Evolutionary conservation across 2,329 filamentous ascomycete genomes (phyloP).

Genomic region (Pseudogymnoascus sp.): DNA sequence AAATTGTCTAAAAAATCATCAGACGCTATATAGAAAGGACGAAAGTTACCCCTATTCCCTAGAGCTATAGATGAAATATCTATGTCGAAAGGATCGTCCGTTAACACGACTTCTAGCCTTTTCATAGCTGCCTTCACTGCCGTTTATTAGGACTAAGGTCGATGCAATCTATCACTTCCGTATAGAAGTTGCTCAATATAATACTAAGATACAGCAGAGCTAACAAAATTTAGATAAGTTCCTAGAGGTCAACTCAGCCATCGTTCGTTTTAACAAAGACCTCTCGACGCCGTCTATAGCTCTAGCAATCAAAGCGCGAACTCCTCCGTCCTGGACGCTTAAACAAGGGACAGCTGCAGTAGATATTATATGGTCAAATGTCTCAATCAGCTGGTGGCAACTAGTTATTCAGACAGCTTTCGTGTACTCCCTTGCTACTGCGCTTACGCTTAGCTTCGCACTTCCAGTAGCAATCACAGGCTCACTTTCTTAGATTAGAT

Average conservation of each 20-base stretch:
- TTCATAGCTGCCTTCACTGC: conserved; percentile 67
- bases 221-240: conserved; percentile 74
- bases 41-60: no score
- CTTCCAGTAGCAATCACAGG: conserved; percentile 15
- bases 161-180: conserved; percentile 87
- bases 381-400: conserved; percentile 88
- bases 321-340: conserved; percentile 12
- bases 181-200: conserved; percentile 72
- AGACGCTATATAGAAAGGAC: no score
- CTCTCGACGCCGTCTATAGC: conserved; percentile 57
- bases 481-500: conserved; percentile 15
- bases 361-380: conserved; percentile 90
- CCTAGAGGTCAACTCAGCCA: conserved; percentile 83
- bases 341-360: conserved; percentile 66
- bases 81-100: conserved; percentile 59
- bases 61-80: conserved; percentile 35
- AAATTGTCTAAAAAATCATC: conserved; percentile 25
- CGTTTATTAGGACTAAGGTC: conserved; percentile 72
- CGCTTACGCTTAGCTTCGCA: conserved; percentile 13
- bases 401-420: conserved; percentile 61
- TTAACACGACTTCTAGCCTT: conserved; percentile 66
- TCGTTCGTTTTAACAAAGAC: conserved; percentile 94
- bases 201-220: conserved; percentile 79
- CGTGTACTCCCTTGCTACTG: conserved; percentile 53
- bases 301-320: conserved; percentile 30